Conservation (phyloP, 139 green algal species). For the Volvox africanus region DNA sequence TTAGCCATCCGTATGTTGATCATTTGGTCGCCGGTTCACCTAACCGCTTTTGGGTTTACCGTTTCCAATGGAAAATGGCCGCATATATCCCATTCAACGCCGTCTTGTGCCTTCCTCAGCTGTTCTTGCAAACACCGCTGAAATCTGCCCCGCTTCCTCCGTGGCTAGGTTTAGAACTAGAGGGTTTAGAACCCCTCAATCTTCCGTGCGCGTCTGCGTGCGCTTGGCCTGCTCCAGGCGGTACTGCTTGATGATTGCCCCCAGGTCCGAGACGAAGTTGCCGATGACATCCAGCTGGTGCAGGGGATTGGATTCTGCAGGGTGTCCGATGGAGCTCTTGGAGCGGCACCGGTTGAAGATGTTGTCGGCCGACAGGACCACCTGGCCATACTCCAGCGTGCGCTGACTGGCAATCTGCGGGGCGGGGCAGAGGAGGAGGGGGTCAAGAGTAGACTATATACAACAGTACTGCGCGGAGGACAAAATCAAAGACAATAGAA, state of each 20-base stretch:
- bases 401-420: slow-evolving; percentile 71
- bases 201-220: neutral
- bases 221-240: slow-evolving; percentile 16
- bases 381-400: slow-evolving; percentile 88
- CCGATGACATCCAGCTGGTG: slow-evolving; percentile 90
- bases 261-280: slow-evolving; percentile 87
- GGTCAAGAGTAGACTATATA: neutral
- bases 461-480: neutral
- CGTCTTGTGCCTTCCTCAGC: too few relatives aligned
- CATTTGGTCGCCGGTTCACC: too few relatives aligned
- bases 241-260: slow-evolving; percentile 65
- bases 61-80: too few relatives aligned
- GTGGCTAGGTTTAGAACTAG: too few relatives aligned
- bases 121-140: too few relatives aligned
- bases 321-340: slow-evolving; percentile 71
- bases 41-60: too few relatives aligned
- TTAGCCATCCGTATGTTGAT: too few relatives aligned
- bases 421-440: neutral
- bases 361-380: slow-evolving; percentile 87
- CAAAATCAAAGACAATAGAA: too few relatives aligned
- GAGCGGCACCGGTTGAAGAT: slow-evolving; percentile 82
- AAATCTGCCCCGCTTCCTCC: too few relatives aligned
- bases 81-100: too few relatives aligned
- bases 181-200: neutral
- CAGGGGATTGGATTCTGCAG: slow-evolving; percentile 75